Base-by-base conservation (phyloP, 176 grass and related monocot species). In the Triticum timopheevii region DNA sequence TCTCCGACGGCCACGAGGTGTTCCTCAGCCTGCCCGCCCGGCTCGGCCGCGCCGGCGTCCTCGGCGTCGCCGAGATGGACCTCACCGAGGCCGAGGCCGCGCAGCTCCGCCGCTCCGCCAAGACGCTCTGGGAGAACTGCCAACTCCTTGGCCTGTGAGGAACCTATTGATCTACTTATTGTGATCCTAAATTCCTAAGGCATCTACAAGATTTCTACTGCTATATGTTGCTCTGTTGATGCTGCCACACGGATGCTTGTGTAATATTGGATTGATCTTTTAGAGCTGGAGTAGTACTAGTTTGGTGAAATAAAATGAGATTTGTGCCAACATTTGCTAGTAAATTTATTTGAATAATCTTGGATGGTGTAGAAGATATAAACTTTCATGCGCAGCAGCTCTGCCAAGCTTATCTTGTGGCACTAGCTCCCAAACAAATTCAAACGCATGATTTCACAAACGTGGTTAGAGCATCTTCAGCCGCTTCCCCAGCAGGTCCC, bases 21-120 rank as follows among this genome's bases (percentile, higher is more conserved):
- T 96, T 96, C 82, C 91, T 96, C 63, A 96, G 94, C 87, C 87
- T 96, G 8, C 94, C 91, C 4, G 89, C 91, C 0, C 84, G 73
- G 63, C 78, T 96, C 8, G 94, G 91, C 2, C 74, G 87, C 7
- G 84, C 22, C 1, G 94, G 94, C 7, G 86, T 96, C 3, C 87
- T 90, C 5, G 89, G 89, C 13, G 87, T 91, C 12, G 85, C 71
- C 0, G 86, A 90, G 13, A 88, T 96, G 81, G 86, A 93, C 8
- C 94, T 96, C 78, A 96, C 94, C 0, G 89, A 93, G 2, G 94
- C 86, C 52, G 94, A 96, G 74, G 44, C 64, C 2, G 87, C n/a
- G 22, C 83, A 84, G 31, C 91, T 96, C 71, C 59, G 84, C 0
- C 69, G 28, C 10, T 96, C 94, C 0, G 94, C 94, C 2, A 86